phyloP scores from a whole-genome alignment of 2,329 filamentous ascomycete species.

The Diaporthe destruens region DNA sequence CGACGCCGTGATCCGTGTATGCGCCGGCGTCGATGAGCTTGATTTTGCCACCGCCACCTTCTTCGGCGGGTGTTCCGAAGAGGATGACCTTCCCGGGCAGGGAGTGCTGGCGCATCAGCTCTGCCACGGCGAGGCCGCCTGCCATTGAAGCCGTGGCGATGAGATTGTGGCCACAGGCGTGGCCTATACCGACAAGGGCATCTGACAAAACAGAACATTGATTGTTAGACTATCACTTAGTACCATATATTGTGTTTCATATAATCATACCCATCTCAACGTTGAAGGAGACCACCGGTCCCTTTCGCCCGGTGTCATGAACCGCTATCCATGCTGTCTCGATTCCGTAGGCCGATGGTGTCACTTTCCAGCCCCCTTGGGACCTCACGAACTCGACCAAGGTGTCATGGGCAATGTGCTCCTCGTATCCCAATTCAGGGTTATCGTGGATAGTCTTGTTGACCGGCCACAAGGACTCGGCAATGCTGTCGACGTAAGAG shows the following conservation, averaged over 20 bases:
- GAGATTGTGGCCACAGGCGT: slow-evolving; percentile 68
- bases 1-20: slow-evolving; percentile 55
- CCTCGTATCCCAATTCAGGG: slow-evolving; percentile 62
- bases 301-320: slow-evolving; percentile 59
- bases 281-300: slow-evolving; percentile 61
- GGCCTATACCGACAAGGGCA: slow-evolving; percentile 63
- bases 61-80: slow-evolving; percentile 65
- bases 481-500: slow-evolving; percentile 54
- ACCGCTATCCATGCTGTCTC: slow-evolving; percentile 66
- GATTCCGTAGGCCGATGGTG: slow-evolving; percentile 63
- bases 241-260: accelerated
- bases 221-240: not conserved
- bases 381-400: slow-evolving; percentile 61
- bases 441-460: slow-evolving; percentile 66
- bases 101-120: slow-evolving; percentile 55
- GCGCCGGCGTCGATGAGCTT: slow-evolving; percentile 58
- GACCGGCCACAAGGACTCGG: slow-evolving; percentile 56
- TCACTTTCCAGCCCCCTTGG: slow-evolving; percentile 63
- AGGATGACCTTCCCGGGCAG: slow-evolving; percentile 60
- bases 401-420: slow-evolving; percentile 62
- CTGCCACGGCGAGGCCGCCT: slow-evolving; percentile 60
- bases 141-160: slow-evolving; percentile 63
- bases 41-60: slow-evolving; percentile 57
- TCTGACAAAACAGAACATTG: slow-evolving; percentile 49
- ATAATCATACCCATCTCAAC: slow-evolving; percentile 59